Percentiles rank a stretch among this genome's conserved stretches.
These are phyloP conservation scores for Castanospermum australe DNA, from an alignment of 306 rosid genomes.

Conservation along the genomic window DNA sequence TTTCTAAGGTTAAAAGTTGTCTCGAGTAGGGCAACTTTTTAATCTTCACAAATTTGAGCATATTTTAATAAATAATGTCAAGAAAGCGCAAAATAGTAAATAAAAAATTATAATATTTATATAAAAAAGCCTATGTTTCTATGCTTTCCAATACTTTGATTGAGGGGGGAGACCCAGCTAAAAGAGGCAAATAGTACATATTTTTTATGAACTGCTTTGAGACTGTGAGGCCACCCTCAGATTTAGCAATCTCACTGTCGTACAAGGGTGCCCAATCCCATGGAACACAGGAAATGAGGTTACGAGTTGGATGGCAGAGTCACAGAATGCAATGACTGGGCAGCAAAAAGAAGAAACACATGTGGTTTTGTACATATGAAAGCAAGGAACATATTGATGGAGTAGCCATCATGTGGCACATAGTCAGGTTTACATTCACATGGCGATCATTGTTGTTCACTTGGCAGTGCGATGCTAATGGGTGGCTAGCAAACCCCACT, in stretches of 20 bases:
- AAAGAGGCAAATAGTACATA: neutral
- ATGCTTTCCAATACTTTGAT: neutral
- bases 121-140: too few species aligned
- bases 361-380: neutral
- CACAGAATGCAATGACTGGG: neutral
- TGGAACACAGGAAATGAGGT: neutral
- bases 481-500: constrained; percentile 33
- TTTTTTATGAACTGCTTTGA: neutral
- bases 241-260: constrained; percentile 13
- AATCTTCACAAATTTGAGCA: too few species aligned
- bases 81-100: too few species aligned
- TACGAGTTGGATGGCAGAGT: constrained; percentile 3
- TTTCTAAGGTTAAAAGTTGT: too few species aligned
- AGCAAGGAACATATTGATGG: constrained; percentile 31
- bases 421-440: constrained; percentile 30
- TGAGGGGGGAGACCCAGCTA: constrained; percentile 3
- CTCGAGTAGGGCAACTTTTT: too few species aligned
- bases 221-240: neutral
- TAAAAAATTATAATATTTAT: too few species aligned
- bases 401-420: constrained; percentile 18
- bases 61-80: too few species aligned
- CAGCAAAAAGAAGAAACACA: constrained; percentile 8
- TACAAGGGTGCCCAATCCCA: constrained; percentile 13
- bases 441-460: constrained; percentile 38
- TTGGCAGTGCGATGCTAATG: constrained; percentile 22